phyloP scores from a whole-genome alignment of 2,329 filamentous ascomycete genomes.

The Stachybotrys chartarum region DNA sequence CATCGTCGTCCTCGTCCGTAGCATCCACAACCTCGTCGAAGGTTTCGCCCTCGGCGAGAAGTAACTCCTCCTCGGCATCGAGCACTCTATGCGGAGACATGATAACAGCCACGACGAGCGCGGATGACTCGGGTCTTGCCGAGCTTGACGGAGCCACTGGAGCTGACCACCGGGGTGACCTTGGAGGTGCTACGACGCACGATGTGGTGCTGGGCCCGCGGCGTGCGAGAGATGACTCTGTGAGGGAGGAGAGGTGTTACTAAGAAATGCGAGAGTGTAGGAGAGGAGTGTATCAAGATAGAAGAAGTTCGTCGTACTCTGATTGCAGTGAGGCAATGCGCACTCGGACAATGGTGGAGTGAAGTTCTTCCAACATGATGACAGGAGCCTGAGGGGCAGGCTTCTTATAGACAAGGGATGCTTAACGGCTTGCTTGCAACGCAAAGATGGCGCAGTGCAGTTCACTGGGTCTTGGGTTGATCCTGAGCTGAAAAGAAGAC shows the following conservation, averaged over 20 bases:
- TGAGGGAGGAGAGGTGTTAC: background rate
- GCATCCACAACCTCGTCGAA: too few relatives aligned
- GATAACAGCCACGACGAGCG: background rate
- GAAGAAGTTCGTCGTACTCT: conserved; percentile 25
- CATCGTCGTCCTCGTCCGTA: too few relatives aligned
- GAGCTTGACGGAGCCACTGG: background rate
- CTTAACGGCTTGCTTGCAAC: too few relatives aligned
- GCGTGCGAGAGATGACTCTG: background rate
- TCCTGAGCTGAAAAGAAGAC: too few relatives aligned
- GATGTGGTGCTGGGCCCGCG: background rate
- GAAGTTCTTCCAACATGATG: conserved; percentile 32
- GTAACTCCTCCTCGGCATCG: background rate
- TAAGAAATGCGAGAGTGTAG: background rate
- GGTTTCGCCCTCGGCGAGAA: too few relatives aligned
- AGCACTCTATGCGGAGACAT: background rate
- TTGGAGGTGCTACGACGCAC: background rate
- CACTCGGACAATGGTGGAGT: conserved; percentile 34
- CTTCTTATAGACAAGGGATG: too few relatives aligned
- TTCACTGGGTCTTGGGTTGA: too few relatives aligned
- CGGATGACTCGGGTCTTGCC: background rate
- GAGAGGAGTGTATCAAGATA: background rate
- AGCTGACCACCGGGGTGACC: background rate
- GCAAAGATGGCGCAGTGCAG: too few relatives aligned
- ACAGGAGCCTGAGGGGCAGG: background rate
- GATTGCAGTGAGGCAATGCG: conserved; percentile 41